Percentiles rank a stretch among this genome's conserved stretches.
These are phyloP conservation scores for Dioszegia hungarica DNA, from an alignment of 768 basidiomycete genomes.

Conservation along the genomic window DNA sequence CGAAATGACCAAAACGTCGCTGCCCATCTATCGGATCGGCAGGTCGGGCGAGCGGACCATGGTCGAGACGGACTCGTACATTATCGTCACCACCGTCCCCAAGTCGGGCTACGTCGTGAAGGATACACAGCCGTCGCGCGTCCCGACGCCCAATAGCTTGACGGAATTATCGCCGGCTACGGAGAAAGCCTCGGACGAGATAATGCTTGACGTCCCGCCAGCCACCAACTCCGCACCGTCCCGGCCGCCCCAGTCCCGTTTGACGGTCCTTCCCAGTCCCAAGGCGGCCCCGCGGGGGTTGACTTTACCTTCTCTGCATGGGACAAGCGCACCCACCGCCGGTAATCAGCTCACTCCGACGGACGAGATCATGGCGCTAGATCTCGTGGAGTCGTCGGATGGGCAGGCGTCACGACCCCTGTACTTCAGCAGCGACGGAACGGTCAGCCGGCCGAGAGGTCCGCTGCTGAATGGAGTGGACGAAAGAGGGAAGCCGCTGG, in stretches of 20 bases:
- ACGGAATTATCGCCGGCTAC: no score
- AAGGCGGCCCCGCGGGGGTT: background rate
- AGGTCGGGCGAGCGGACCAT: background rate
- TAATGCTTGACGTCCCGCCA: no score
- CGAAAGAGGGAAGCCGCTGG: conserved; percentile 8
- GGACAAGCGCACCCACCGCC: no score
- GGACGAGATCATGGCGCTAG: conserved; percentile 19
- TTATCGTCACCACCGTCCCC: conserved; percentile 39
- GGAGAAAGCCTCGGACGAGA: no score
- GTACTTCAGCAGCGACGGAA: conserved; percentile 32
- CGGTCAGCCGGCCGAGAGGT: conserved; percentile 11
- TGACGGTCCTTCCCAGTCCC: no score
- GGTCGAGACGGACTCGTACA: conserved; percentile 27
- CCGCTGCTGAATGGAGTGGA: background rate
- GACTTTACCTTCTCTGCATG: background rate
- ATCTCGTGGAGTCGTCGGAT: conserved; percentile 4
- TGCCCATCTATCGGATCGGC: conserved; percentile 21
- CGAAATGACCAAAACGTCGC: conserved; percentile 31
- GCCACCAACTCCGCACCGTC: no score
- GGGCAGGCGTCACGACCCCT: conserved; percentile 9
- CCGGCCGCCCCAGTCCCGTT: no score
- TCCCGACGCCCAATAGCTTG: background rate
- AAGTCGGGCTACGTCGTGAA: conserved; percentile 5
- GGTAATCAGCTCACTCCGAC: conserved; percentile 8
- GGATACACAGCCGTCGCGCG: background rate